A percentile compares a stretch with the other conserved stretches of the same genome.
These are phyloP conservation scores for Vitis amurensis DNA, from an alignment of 164 flowering plant species.

Conservation along the genomic window DNA sequence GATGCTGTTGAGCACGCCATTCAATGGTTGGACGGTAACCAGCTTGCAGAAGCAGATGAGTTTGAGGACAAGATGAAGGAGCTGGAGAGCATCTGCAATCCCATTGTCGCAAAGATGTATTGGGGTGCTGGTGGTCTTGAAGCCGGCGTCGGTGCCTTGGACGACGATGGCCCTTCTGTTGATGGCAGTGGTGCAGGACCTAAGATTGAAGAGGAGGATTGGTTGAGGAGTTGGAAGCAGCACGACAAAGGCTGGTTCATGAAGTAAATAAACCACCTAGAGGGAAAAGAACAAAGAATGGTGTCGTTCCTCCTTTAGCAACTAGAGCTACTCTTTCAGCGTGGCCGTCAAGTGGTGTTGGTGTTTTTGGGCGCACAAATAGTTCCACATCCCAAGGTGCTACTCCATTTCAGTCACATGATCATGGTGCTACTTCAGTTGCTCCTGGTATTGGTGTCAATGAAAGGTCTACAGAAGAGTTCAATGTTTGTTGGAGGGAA, in stretches of 20 bases:
- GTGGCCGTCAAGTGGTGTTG: constrained; percentile 51
- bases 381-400: constrained; percentile 20
- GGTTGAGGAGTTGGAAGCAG: constrained; percentile 21
- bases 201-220: constrained; percentile 34
- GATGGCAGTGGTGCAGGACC: constrained; percentile 36
- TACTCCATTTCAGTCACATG: constrained; percentile 22
- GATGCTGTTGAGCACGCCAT: constrained; percentile 39
- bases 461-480: constrained; percentile 29
- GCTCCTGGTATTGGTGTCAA: constrained; percentile 15
- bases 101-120: constrained; percentile 46
- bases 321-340: constrained; percentile 85
- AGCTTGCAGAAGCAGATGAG: constrained; percentile 32
- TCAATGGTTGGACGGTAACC: constrained; percentile 32
- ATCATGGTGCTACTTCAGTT: constrained; percentile 34
- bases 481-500: constrained; percentile 6
- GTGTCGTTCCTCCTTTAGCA: constrained; percentile 61
- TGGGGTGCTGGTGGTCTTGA: constrained; percentile 31
- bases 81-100: constrained; percentile 37
- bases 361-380: constrained; percentile 18
- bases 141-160: constrained; percentile 23
- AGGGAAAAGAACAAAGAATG: constrained; percentile 73
- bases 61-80: constrained; percentile 38
- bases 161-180: constrained; percentile 31
- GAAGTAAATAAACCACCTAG: constrained; percentile 96
- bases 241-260: constrained; percentile 63